Base-by-base conservation (phyloP, 148 eudicot genomes). In the Silene conica region DNA sequence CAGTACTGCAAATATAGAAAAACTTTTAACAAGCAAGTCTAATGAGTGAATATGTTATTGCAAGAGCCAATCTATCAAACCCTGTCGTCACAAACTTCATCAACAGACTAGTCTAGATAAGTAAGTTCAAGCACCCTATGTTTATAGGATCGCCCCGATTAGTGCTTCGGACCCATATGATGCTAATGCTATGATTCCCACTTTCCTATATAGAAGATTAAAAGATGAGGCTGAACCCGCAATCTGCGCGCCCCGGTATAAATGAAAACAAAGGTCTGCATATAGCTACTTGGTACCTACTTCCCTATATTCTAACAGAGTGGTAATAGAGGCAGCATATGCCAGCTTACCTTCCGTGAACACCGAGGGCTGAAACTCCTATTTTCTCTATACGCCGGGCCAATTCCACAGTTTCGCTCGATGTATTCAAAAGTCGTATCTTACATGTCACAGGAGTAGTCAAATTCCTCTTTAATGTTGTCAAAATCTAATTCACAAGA, bases 311-410 rank as follows among this genome's bases (percentile, higher is more conserved):
- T 25, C 25, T 19, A 5, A 21, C 41, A 21, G 12, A 14, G 28
- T 25, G 16, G 52, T 21, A 48, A 60, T 16, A 15, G 15, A 20
- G 41, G 66, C 21, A 52, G 31, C 48, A 70, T 11, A 48, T 28
- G 21, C 8, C 64, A 22, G 8, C 34, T 64, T 82, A 92, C 98
- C 96, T 89, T 81, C 93, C 98, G 82, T 92, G 98, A 50, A 92
- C 93, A 81, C 87, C 93, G 74, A 92, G 82, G 77, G 98, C 96
- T 80, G 90, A 87, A 78, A 90, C 98, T 63, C 93, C 93, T 56
- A 87, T 82, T 89, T 87, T 92, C 87, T 90, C 96, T 46, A 90
- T 90, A 71, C 83, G 74, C 62, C 90, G 85, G 9, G 96, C 98
- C 81, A 92, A 78, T 80, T 92, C 96, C 55, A 92, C 88, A 13